Evolutionary conservation across 768 basidiomycete species (phyloP), one percentile per base, ranked within the genome.

Genomic region (Tremella mesenterica): DNA sequence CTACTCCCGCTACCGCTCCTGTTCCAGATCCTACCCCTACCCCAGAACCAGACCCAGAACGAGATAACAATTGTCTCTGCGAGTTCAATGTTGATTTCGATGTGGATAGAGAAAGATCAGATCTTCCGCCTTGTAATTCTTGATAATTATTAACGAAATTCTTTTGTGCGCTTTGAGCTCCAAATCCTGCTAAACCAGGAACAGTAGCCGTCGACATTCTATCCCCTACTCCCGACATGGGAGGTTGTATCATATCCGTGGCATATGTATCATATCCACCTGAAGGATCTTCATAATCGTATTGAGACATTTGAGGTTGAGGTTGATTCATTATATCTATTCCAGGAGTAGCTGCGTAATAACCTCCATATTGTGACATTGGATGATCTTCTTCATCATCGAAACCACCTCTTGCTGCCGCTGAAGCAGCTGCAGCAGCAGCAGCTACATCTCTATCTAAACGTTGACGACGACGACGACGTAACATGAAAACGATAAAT

Each of bases 401-500:
- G 51, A 69, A 71, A 1, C 57, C 61, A 30, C 65, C 58, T 6
- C 58, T 59, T 25, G 67, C 64, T 12, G 63, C 65, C 16, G 67
- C 64, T 16, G 69, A 65, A 14, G 70, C 70, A 7, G 71, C 69
- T 16, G 67, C 67, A 27, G 71, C 71, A 8, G 68, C 70, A 25
- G 68, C 66, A 26, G 69, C 69, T 3, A 73, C 71, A 45, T 73
- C 71, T 25, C 71, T 44, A 59, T 75, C 75, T 20, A 76, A 54
- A 34, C 65, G 56, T 27, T 74, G 69, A 23, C 70, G 56, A 26
- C 73, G 59, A 44, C 71, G 59, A 9, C 73, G 53, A 21, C 71
- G 48, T 16, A 73, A 51, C 60, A 75, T 70, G 57, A 75, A 70
- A 64, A 79, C 77, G 18, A 78, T 60, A n/a, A 78, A 57, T 8